A percentile compares a stretch with the other conserved stretches of the same genome.
Conservation (phyloP, 495 filamentous ascomycete species). For the Polyplosphaeria fusca region DNA sequence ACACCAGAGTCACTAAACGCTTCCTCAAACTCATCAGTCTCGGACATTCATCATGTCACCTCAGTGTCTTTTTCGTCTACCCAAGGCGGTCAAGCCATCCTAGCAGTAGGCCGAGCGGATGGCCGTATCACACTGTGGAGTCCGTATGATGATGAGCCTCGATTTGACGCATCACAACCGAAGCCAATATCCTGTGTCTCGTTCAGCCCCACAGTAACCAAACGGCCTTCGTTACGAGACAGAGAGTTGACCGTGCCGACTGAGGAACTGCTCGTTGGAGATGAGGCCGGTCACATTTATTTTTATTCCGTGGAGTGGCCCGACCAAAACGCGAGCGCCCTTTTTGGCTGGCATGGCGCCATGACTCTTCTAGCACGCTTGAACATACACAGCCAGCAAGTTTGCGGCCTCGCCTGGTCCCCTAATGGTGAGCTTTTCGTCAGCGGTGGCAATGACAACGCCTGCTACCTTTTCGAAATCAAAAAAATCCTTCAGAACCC, state of each 20-base stretch:
- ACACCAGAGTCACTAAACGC: conserved; percentile 46
- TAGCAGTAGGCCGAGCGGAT: conserved; percentile 79
- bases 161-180: conserved; percentile 71
- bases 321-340: conserved; percentile 39
- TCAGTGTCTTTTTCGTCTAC: conserved; percentile 84
- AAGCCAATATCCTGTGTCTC: conserved; percentile 71
- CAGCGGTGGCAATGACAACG: conserved; percentile 89
- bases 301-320: conserved; percentile 93
- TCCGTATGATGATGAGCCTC: conserved; percentile 55
- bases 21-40: not conserved
- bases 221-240: conserved; percentile 37
- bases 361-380: conserved; percentile 77
- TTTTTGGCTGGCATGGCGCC: conserved; percentile 68
- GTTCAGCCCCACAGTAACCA: conserved; percentile 55
- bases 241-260: conserved; percentile 45
- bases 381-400: conserved; percentile 77
- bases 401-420: conserved; percentile 91
- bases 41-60: conserved; percentile 55
- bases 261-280: conserved; percentile 85
- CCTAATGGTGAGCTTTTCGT: conserved; percentile 71
- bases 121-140: conserved; percentile 63
- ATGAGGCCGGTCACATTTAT: conserved; percentile 80
- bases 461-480: conserved; percentile 76
- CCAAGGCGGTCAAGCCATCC: conserved; percentile 70
- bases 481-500: conserved; percentile 52